Percentiles rank a stretch among this genome's conserved stretches.
Evolutionary conservation across 495 filamentous ascomycete genomes (phyloP).

Genomic region (Penicillium odoratum): DNA sequence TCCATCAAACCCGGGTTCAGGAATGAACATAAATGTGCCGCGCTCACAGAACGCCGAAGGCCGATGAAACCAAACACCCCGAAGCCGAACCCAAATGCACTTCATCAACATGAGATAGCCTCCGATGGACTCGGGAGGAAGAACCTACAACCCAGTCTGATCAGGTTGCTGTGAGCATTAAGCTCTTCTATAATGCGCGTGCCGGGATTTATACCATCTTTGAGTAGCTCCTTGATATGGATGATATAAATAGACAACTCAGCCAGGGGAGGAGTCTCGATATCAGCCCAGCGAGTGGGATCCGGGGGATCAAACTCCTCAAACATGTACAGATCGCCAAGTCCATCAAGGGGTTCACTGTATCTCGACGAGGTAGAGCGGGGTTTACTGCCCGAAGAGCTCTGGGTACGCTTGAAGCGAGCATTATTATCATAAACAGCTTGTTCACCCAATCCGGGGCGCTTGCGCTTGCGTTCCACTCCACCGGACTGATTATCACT

Average conservation of each 20-base stretch:
- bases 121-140: slow-evolving; percentile 60
- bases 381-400: neutral
- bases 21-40: neutral
- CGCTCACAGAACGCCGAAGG: neutral
- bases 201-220: slow-evolving; percentile 60
- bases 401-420: slow-evolving; percentile 25
- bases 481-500: slow-evolving; percentile 14
- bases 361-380: neutral
- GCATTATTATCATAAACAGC: slow-evolving; percentile 24
- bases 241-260: slow-evolving; percentile 71
- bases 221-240: slow-evolving; percentile 76
- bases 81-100: neutral
- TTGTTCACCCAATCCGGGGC: neutral
- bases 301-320: slow-evolving; percentile 18
- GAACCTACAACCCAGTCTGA: slow-evolving; percentile 76
- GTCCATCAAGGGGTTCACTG: slow-evolving; percentile 10
- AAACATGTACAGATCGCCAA: slow-evolving; percentile 10
- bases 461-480: neutral
- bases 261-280: slow-evolving; percentile 41
- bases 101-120: slow-evolving; percentile 36
- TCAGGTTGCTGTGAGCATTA: slow-evolving; percentile 55
- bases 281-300: slow-evolving; percentile 23
- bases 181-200: slow-evolving; percentile 71
- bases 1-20: neutral
- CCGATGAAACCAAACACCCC: neutral